These are phyloP conservation scores for Naematelia encephala DNA, from an alignment of 768 basidiomycete genomes.

Conservation along the genomic window DNA sequence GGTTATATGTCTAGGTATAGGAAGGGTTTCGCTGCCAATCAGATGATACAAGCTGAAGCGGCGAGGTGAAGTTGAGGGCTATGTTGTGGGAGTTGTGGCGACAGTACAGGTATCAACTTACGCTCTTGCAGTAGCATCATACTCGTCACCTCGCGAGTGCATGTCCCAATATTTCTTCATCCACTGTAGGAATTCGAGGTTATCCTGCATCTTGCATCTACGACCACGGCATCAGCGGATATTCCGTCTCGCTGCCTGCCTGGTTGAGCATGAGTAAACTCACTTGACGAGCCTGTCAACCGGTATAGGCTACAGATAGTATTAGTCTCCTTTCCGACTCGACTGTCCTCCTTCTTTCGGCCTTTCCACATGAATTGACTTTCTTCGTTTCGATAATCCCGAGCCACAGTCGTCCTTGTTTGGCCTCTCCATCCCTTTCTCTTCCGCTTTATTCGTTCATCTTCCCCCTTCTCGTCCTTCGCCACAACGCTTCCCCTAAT, in stretches of 20 bases:
- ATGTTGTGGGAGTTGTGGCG: no score
- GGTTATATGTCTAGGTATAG: no score
- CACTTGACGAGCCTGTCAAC: constrained; percentile 90
- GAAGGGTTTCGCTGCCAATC: no score
- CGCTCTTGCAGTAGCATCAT: constrained; percentile 78
- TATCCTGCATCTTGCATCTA: constrained; percentile 96
- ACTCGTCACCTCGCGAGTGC: constrained; percentile 80
- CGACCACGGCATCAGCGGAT: neutral
- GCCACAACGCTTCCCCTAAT: no score
- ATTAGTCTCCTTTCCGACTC: neutral
- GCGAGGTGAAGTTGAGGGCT: no score
- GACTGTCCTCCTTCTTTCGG: neutral
- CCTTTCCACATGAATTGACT: no score
- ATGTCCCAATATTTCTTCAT: constrained; percentile 92
- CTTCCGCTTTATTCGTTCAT: neutral
- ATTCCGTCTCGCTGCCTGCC: no score
- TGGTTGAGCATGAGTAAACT: constrained; percentile 15
- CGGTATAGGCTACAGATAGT: constrained; percentile 68
- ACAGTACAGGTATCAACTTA: no score
- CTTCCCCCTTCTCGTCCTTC: no score
- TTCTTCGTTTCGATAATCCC: no score
- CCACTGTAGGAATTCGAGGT: constrained; percentile 98
- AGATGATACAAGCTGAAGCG: no score
- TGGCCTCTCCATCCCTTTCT: neutral
- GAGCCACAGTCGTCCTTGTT: no score